A percentile compares a stretch with the other conserved stretches of the same genome.
phyloP scores from a whole-genome alignment of 2,329 filamentous ascomycete genomes.

The Diplocarpon rosae region DNA sequence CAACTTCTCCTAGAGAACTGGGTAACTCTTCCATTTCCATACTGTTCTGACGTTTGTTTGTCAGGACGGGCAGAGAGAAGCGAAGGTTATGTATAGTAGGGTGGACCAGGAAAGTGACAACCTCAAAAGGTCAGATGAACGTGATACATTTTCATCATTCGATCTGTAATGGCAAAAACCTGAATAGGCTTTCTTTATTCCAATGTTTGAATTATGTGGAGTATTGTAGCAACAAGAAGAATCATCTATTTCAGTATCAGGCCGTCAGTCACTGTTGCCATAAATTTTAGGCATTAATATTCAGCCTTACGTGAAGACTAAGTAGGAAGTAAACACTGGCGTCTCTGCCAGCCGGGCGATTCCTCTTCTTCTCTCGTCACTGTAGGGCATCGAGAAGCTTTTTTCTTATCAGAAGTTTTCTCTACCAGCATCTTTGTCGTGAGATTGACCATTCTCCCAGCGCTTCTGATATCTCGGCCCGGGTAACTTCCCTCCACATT shows the following conservation, averaged over 20 bases:
- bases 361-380: too few species aligned
- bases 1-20: constrained; percentile 24
- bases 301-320: neutral
- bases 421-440: neutral
- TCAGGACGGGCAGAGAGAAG: constrained; percentile 6
- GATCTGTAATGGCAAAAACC: neutral
- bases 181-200: too few species aligned
- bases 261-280: too few species aligned
- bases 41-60: constrained; percentile 10
- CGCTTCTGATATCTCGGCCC: neutral
- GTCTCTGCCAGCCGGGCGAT: too few species aligned
- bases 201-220: neutral
- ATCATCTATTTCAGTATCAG: too few species aligned
- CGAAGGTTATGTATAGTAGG: neutral
- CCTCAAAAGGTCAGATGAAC: neutral
- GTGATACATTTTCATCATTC: neutral
- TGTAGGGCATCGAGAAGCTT: neutral
- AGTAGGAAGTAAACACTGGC: too few species aligned
- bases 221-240: too few species aligned
- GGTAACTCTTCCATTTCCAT: constrained; percentile 16
- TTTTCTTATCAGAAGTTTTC: neutral
- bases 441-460: too few species aligned
- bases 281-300: neutral
- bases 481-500: constrained; percentile 4
- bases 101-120: neutral